Evolutionary conservation across 2,329 filamentous ascomycete species (phyloP), one percentile per base, ranked within the genome.

Genomic region (Phialocephala sp.): DNA sequence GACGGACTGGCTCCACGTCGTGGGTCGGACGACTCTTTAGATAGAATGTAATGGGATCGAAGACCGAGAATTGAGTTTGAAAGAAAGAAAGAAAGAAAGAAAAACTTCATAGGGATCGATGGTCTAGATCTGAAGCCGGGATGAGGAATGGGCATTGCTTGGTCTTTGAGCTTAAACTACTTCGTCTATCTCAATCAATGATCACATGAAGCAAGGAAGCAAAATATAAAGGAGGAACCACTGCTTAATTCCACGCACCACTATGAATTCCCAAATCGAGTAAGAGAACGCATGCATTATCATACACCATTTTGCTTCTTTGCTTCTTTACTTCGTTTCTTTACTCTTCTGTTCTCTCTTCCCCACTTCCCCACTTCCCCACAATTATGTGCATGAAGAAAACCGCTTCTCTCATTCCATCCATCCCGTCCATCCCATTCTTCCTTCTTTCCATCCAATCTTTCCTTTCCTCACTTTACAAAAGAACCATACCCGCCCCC

Each of bases 401-500:
- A 50, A 50, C 14, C 15, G 15, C 1, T 5, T 6, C 20, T 9
- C 24, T 8, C 35, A 22, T 5, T 39, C 36, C 37, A 20, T 32
- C 39, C 37, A 20, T 22, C 8, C 50, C 27, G 54, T 41, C 45
- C 60, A 41, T 39, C 43, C 59, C 52, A 52, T 52, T 43, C 6
- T 43, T 5, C 9, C 47, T 3, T 32, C 27, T 6, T 3, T 6
- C 27, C 27, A 32, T 32, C 27, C 47, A 59, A 58, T 57, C 27
- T 36, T 39, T 54, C 52, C 41, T 27, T 36, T 35, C 14, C 37
- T 18, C 32, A 12, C 20, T 54, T 52, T 67, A 69, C 55, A 69
- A 60, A 45, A 69, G 58, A 55, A 73, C 60, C 67, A 72, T 72
- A 2, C 71, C 71, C 14, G 63, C 63, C 8, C 72, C 72, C 50